Base-by-base conservation (phyloP, 345 rosid genomes). In the Sapria himalayana region DNA sequence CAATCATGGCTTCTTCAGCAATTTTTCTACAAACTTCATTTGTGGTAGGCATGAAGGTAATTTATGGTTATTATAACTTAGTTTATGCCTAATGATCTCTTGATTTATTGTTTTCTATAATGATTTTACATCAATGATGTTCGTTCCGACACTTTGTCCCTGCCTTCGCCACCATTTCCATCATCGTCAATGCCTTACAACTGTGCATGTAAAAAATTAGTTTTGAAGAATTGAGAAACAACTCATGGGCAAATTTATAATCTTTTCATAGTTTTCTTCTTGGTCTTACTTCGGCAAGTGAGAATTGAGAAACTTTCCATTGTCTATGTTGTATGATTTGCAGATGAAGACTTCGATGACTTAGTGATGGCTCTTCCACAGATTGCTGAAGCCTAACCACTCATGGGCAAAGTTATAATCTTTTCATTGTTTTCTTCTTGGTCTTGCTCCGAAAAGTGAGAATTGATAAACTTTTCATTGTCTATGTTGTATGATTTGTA, bases 321-420 rank as follows among this genome's bases (percentile, higher is more conserved):
- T 17, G 31, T 36, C 20, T 3, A 15, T 25, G 52, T 27, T 15
- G 1, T 43, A 21, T 19, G 54, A 12, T 34, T 25, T 51, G 42
- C 59, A 89, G 98, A 93, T 82, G 51, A 89, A 82, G 60, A 74
- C 79, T 46, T 81, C 72, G 19, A 74, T 47, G 80, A 67, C 13
- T 69, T 81, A 0, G 86, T 79, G 46, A 72, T 78, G 67, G 62
- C 86, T 43, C 95, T 93, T 8, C 86, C 66, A 48, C 89, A 76
- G 42, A 40, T 78, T 18, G 71, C 79, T 43, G 70, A 95, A 40
- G 69, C 48, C 9, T 91, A 94, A 12, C 64, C 81, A 50, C 53
- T 79, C 44, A 79, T 86, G n/a, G 98, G 98, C 61, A 72, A 84
- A 37, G 94, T 78, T 34, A 46, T 70, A 32, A 22, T 45, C 22